Evolutionary conservation across 1,284 basidiomycete genomes (phyloP).

Genomic region (Apiotrichum montevideense): DNA sequence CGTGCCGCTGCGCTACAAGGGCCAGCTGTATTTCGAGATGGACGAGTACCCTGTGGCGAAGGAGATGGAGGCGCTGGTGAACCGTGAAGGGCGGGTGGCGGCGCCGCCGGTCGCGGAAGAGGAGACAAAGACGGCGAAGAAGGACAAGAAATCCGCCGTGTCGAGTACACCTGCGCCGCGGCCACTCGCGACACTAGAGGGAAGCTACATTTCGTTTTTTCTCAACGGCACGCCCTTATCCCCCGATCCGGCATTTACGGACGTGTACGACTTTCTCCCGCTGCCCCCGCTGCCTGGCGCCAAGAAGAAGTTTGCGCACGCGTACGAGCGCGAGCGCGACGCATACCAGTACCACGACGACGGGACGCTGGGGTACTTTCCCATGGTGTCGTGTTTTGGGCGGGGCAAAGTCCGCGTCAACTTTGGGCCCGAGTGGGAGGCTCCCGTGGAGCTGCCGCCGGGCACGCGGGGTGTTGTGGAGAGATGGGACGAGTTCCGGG

Average conservation of each 20-base stretch:
- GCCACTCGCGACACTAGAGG: slow-evolving; percentile 59
- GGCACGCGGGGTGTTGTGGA: slow-evolving; percentile 31
- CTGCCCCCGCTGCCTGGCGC: slow-evolving; percentile 53
- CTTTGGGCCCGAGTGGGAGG: slow-evolving; percentile 77
- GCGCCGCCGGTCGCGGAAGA: slow-evolving; percentile 9
- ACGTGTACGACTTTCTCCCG: slow-evolving; percentile 86
- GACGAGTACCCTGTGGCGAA: slow-evolving; percentile 85
- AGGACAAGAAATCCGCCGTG: slow-evolving; percentile 7
- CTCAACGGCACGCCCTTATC: slow-evolving; percentile 78
- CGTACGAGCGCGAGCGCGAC: slow-evolving; percentile 25
- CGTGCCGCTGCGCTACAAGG: slow-evolving; percentile 88
- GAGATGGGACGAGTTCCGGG: slow-evolving; percentile 36
- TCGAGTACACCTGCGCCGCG: slow-evolving; percentile 16
- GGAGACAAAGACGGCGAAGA: slow-evolving; percentile 47
- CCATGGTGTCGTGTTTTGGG: slow-evolving; percentile 88
- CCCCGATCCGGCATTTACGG: slow-evolving; percentile 68
- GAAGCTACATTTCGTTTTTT: slow-evolving; percentile 80
- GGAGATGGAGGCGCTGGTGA: slow-evolving; percentile 86
- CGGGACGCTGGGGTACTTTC: slow-evolving; percentile 91
- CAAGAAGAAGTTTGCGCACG: slow-evolving; percentile 38
- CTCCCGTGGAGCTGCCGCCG: slow-evolving; percentile 52
- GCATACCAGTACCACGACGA: slow-evolving; percentile 63
- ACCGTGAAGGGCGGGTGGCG: slow-evolving; percentile 51
- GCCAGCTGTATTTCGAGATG: slow-evolving; percentile 93
- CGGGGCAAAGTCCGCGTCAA: slow-evolving; percentile 79